Evolutionary conservation across 2,329 filamentous ascomycete species (phyloP).

Genomic region (Aphanocladium album): DNA sequence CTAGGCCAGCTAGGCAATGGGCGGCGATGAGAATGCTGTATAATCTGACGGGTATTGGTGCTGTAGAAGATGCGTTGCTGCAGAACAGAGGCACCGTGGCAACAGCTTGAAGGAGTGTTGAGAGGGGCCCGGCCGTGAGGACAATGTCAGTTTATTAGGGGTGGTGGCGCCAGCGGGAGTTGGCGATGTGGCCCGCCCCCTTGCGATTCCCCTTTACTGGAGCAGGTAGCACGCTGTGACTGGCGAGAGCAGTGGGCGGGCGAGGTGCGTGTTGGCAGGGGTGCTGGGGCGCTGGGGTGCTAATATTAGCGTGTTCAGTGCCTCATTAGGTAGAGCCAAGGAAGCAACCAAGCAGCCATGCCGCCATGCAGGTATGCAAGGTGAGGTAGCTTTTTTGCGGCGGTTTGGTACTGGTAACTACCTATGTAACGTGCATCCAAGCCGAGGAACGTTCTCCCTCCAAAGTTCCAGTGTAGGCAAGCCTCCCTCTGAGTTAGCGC

Average conservation of each 20-base stretch:
- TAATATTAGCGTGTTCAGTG: background rate
- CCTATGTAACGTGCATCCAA: too few relatives aligned
- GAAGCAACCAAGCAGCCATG: too few relatives aligned
- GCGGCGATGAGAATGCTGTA: slow-evolving; percentile 1
- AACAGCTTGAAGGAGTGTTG: background rate
- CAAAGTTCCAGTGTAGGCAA: too few relatives aligned
- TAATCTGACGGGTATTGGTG: slow-evolving; percentile 10
- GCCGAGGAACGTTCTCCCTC: too few relatives aligned
- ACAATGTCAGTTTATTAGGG: slow-evolving; percentile 10
- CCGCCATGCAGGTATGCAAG: too few relatives aligned
- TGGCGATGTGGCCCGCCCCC: slow-evolving; percentile 13
- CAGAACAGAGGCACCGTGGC: background rate
- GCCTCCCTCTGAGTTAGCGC: background rate
- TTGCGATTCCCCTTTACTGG: slow-evolving; percentile 12
- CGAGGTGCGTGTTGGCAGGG: background rate
- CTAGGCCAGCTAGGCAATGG: slow-evolving; percentile 11
- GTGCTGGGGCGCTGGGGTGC: background rate
- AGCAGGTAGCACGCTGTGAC: background rate
- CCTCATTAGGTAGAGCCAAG: too few relatives aligned
- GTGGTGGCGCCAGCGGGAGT: slow-evolving; percentile 3
- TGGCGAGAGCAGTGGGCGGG: background rate
- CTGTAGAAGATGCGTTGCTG: slow-evolving; percentile 7
- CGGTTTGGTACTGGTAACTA: too few relatives aligned
- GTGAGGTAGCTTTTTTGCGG: too few relatives aligned
- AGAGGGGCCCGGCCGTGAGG: slow-evolving; percentile 7